Conservation (phyloP, 257 asterid species). For the Penstemon barbatus region DNA sequence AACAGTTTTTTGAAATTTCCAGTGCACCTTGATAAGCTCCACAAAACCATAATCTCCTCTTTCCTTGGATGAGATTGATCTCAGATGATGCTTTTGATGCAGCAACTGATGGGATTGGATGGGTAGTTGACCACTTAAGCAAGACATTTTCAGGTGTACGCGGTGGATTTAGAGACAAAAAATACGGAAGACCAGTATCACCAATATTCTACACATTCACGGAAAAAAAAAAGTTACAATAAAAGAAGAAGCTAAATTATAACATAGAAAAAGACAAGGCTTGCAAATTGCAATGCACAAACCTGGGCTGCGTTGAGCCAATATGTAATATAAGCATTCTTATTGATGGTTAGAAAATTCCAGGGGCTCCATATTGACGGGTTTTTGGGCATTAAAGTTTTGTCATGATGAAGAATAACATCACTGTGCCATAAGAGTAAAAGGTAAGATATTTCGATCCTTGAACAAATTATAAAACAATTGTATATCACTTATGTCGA, state of each 20-base stretch:
- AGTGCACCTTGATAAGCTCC: conserved; percentile 87
- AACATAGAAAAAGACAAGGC: background rate
- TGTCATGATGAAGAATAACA: conserved; percentile 68
- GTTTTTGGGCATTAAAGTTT: conserved; percentile 63
- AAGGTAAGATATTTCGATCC: too few relatives aligned
- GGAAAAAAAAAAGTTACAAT: background rate
- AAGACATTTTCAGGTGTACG: conserved; percentile 54
- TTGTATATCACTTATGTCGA: too few relatives aligned
- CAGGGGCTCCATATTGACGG: conserved; percentile 73
- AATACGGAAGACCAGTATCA: conserved; percentile 58
- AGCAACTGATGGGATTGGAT: conserved; percentile 92
- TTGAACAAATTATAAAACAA: too few relatives aligned
- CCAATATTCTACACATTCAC: conserved; percentile 54
- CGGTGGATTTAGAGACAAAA: conserved; percentile 88
- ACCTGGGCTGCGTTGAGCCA: conserved; percentile 86
- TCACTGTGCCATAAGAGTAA: conserved; percentile 44
- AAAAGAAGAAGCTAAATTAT: background rate
- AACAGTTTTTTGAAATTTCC: too few relatives aligned
- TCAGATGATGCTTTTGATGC: conserved; percentile 77
- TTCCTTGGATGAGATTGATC: conserved; percentile 75
- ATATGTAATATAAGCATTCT: conserved; percentile 58
- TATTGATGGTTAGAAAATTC: conserved; percentile 60
- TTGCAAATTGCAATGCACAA: background rate
- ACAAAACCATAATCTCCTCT: conserved; percentile 88
- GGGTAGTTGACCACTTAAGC: conserved; percentile 87